Conservation (phyloP, 768 basidiomycete species). For the Macrolepiota albuminosa region DNA sequence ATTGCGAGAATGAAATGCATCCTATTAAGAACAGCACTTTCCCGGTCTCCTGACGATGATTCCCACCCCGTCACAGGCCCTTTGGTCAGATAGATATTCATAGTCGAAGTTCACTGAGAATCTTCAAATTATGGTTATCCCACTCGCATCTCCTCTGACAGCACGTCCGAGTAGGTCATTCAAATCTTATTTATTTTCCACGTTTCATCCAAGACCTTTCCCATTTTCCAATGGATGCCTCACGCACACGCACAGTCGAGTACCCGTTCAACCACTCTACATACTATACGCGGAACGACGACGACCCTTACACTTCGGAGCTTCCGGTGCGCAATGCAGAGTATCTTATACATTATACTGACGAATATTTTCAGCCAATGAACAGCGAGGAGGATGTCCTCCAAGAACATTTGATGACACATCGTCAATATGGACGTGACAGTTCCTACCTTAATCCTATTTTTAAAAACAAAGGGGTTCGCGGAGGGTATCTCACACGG, state of each 20-base stretch:
- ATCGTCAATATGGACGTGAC: conserved; percentile 14
- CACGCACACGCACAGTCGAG: neutral
- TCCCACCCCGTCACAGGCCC: neutral
- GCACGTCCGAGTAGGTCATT: neutral
- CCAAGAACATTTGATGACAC: conserved; percentile 26
- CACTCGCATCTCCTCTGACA: neutral
- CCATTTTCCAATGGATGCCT: neutral
- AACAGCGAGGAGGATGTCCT: conserved; percentile 27
- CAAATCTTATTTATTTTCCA: neutral
- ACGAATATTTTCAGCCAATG: conserved; percentile 22
- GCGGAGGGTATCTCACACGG: neutral
- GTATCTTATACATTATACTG: neutral
- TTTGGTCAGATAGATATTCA: neutral
- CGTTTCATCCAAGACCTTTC: neutral
- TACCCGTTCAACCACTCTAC: neutral
- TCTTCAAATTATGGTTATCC: neutral
- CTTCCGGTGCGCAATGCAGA: neutral
- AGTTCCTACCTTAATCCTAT: conserved; percentile 3
- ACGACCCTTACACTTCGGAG: neutral
- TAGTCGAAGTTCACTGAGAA: neutral
- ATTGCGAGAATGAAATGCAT: neutral
- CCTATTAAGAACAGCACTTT: neutral
- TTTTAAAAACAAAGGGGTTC: neutral
- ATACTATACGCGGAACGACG: neutral
- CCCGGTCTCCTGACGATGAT: neutral